phyloP scores from a whole-genome alignment of 495 filamentous ascomycete genomes.

The Bathelium albidoporum region DNA sequence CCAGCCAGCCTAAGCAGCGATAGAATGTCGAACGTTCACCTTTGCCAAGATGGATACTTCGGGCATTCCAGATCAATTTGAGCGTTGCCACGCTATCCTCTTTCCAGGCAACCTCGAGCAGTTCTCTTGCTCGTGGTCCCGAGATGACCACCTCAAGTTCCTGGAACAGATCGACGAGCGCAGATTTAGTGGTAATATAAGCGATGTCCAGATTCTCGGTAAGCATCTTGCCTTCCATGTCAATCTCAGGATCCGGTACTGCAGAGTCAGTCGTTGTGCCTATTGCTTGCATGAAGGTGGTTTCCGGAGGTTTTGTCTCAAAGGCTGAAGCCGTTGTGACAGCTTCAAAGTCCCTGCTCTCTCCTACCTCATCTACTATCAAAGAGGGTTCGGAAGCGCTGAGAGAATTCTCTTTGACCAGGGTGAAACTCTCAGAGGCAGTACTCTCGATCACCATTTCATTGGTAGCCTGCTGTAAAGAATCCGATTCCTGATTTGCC shows the following conservation, averaged over 20 bases:
- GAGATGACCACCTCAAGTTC: slow-evolving; percentile 32
- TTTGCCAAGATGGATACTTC: slow-evolving; percentile 42
- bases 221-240: slow-evolving; percentile 31
- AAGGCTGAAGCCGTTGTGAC: too few species aligned
- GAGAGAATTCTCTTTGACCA: background rate
- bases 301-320: background rate
- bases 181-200: slow-evolving; percentile 29
- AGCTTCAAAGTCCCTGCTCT: too few species aligned
- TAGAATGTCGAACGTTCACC: slow-evolving; percentile 32
- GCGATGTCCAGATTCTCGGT: slow-evolving; percentile 36
- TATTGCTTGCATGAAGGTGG: background rate
- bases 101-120: slow-evolving; percentile 34
- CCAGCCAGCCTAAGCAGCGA: slow-evolving; percentile 38
- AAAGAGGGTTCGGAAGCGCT: too few species aligned
- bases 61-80: slow-evolving; percentile 43
- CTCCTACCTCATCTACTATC: background rate
- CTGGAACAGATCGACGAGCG: slow-evolving; percentile 35
- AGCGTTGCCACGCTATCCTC: slow-evolving; percentile 34
- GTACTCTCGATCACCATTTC: background rate
- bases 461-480: background rate
- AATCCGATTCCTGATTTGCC: background rate
- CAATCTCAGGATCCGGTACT: background rate
- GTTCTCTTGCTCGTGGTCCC: slow-evolving; percentile 21
- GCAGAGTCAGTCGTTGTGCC: background rate
- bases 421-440: background rate